phyloP scores from a whole-genome alignment of 2,329 filamentous ascomycete genomes.

The Diaporthe citriasiana region DNA sequence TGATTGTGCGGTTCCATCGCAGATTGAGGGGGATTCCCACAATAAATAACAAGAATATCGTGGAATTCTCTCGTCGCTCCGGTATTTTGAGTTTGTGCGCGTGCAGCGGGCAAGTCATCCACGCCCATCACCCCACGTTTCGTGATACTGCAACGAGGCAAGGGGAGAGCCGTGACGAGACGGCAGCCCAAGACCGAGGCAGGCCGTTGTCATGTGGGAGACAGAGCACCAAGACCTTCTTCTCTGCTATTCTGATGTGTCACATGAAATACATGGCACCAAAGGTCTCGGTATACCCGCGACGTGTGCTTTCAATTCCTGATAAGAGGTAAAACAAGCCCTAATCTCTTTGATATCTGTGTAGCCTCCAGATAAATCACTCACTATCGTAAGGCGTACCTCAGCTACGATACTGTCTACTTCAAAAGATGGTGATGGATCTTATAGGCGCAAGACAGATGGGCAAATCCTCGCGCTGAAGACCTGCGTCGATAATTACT shows the following conservation, averaged over 20 bases:
- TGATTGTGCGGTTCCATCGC: conserved; percentile 27
- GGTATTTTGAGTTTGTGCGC: conserved; percentile 26
- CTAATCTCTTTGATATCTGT: background rate
- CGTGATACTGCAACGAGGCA: conserved; percentile 9
- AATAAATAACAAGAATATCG: background rate
- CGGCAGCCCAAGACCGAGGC: background rate
- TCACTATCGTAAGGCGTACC: background rate
- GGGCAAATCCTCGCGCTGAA: too few relatives aligned
- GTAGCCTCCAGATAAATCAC: background rate
- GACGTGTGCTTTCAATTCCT: background rate
- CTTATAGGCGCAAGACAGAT: too few relatives aligned
- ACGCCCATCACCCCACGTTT: conserved; percentile 33
- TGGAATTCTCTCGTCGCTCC: conserved; percentile 1
- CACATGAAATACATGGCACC: background rate
- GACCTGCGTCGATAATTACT: too few relatives aligned
- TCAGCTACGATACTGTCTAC: background rate
- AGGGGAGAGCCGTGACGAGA: background rate
- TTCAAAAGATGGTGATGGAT: too few relatives aligned
- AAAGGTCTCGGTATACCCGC: background rate
- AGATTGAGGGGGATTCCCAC: conserved; percentile 17
- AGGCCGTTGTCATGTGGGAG: background rate
- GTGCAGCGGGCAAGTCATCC: conserved; percentile 29
- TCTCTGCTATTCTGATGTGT: background rate
- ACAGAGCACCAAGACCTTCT: background rate
- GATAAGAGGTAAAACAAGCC: background rate